Conservation (phyloP, 2,329 filamentous ascomycete genomes). For the Stemphylium beticola region DNA sequence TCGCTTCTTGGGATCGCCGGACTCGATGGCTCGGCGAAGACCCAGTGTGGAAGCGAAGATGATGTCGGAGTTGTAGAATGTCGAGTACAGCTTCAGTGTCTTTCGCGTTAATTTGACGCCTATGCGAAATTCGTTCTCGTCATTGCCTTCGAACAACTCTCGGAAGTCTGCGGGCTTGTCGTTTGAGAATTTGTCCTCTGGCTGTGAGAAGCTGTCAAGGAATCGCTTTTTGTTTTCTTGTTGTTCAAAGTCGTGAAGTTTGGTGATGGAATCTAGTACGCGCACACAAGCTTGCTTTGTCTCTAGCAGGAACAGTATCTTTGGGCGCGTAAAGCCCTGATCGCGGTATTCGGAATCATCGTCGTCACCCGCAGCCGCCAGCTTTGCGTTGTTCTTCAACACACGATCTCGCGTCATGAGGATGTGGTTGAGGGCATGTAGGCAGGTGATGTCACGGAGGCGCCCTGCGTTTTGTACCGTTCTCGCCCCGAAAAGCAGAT, state of each 20-base stretch:
- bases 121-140: constrained; percentile 95
- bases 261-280: constrained; percentile 77
- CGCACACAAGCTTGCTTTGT: constrained; percentile 85
- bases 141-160: constrained; percentile 90
- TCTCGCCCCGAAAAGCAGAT: constrained; percentile 77
- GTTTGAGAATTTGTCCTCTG: constrained; percentile 70
- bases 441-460: constrained; percentile 73
- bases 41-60: constrained; percentile 90
- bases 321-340: constrained; percentile 94
- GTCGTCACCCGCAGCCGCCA: constrained; percentile 69
- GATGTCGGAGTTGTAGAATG: constrained; percentile 96
- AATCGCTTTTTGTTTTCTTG: constrained; percentile 96
- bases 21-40: constrained; percentile 86
- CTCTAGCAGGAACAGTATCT: constrained; percentile 87
- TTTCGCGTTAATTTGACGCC: constrained; percentile 98
- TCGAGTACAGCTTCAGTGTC: constrained; percentile 90
- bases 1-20: constrained; percentile 68
- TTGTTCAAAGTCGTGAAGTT: constrained; percentile 81
- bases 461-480: constrained; percentile 70
- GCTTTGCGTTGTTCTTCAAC: constrained; percentile 86
- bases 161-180: constrained; percentile 86
- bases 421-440: constrained; percentile 90
- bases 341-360: constrained; percentile 80
- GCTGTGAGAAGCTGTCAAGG: constrained; percentile 77
- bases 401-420: constrained; percentile 92